Evolutionary conservation across 148 eudicot genomes (phyloP), one percentile per base, ranked within the genome.

Genomic region (Pouteria glomerata): DNA sequence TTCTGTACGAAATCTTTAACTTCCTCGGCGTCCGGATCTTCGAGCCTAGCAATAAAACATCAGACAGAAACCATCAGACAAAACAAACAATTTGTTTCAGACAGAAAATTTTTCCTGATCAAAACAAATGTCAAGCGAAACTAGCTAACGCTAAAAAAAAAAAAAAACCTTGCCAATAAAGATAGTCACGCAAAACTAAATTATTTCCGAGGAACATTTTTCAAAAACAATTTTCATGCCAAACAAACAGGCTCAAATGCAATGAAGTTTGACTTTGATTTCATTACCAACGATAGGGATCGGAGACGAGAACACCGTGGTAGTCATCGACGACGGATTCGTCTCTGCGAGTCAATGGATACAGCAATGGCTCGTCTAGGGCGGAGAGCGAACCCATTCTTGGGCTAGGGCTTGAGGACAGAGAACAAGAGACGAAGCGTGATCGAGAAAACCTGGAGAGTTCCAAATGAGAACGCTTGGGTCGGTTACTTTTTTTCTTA

Each of bases 21-120:
- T 83, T 95, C 98, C 30, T 83, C 84, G 13, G 92, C 85, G 60
- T 91, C 97, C 3, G 96, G 89, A 74, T 91, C 96, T 74, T 95
- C 98, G 48, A 95, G 82, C 98, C 98, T 94, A 58, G 5, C 8
- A 35, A 19, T 57, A 31, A 37, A 50, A 66, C 7, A 39, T 4
- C 7, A 39, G 44, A 39, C 4, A 39, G 44, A 68, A 4, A 65
- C 6, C n/a, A n/a, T n/a, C n/a, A n/a, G n/a, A n/a, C n/a, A n/a
- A n/a, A n/a, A n/a, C n/a, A n/a, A n/a, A n/a, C n/a, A n/a, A n/a
- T n/a, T n/a, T n/a, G n/a, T n/a, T n/a, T n/a, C n/a, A n/a, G n/a
- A n/a, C n/a, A n/a, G n/a, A n/a, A n/a, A n/a, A n/a, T n/a, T n/a
- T n/a, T n/a, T n/a, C n/a, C n/a, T n/a, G n/a, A n/a, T n/a, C n/a